Base-by-base conservation (phyloP, 345 rosid genomes). In the Ceriops zippeliana region DNA sequence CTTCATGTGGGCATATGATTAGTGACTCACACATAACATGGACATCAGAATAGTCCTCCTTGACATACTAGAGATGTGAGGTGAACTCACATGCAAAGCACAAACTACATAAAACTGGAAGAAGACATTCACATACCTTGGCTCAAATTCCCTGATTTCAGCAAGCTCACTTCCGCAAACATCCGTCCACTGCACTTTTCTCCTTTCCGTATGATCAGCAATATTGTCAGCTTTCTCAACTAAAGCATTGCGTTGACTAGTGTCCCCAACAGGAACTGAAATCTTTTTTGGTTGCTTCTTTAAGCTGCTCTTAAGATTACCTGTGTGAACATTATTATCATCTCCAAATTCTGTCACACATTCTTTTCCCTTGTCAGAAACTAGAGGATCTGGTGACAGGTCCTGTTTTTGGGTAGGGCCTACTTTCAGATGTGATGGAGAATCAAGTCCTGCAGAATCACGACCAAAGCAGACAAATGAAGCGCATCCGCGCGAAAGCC, bases 171-270 rank as follows among this genome's bases (percentile, higher is more conserved):
- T 87, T 61, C 99, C 98, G 80, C 90, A 85, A 69, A 84, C 85
- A 87, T 95, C 98, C 9, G 89, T 87, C 99, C 99, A 95, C 81
- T 89, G 96, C 77, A 95, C 98, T 88, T 84, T 95, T 74, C 93
- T 79, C 74, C 80, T 80, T 31, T 83, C 96, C 21, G 66, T 64
- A 65, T 86, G 84, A 67, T 80, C 81, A 38, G 80, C 71, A 31
- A 76, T 70, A 73, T 80, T 68, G 7, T 62, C 80, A 68, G 79
- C 86, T 76, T 77, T 86, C 60, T 81, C 91, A 65, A 46, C 53
- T 73, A 72, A 68, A 32, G 72, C 62, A 61, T 79, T 77, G 22
- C 47, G 57, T 38, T 84, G 89, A 81, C 78, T 75, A 52, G 67
- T 79, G 52, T 73, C 73, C 78, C 65, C 87, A 51, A 75, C 83